Conservation (phyloP, 805 yeast genomes). For the Peterozyma xylosa region DNA sequence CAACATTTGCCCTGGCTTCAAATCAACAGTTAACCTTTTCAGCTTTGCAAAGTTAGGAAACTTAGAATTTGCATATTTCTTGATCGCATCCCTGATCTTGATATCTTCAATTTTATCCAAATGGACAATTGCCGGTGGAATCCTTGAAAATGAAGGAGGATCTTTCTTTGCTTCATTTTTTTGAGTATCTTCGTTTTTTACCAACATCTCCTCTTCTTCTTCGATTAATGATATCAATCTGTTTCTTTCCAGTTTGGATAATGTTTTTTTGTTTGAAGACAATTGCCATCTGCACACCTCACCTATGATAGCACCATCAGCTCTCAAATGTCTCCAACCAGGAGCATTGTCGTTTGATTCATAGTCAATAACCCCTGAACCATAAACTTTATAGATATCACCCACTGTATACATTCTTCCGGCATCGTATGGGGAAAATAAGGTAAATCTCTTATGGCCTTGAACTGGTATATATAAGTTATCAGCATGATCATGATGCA, state of each 20-base stretch:
- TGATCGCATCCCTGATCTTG: conserved; percentile 19
- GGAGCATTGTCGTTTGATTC: conserved; percentile 45
- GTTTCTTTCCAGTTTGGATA: conserved; percentile 18
- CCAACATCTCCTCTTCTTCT: conserved; percentile 18
- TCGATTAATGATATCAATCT: conserved; percentile 18
- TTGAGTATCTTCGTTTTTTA: conserved; percentile 3
- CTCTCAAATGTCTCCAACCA: conserved; percentile 52
- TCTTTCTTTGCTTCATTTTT: conserved; percentile 23
- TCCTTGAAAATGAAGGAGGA: conserved; percentile 62
- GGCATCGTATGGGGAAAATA: conserved; percentile 60
- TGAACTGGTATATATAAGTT: conserved; percentile 55
- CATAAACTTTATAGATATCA: conserved; percentile 37
- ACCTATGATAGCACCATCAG: conserved; percentile 52
- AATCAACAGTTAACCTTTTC: conserved; percentile 33
- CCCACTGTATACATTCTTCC: conserved; percentile 58
- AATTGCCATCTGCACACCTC: conserved; percentile 40
- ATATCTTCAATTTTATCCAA: conserved; percentile 39
- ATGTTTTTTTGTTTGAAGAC: conserved; percentile 6
- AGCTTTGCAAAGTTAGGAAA: conserved; percentile 42
- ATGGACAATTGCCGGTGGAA: conserved; percentile 61
- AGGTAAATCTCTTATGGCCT: conserved; percentile 61
- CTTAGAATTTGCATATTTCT: conserved; percentile 25
- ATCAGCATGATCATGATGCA: conserved; percentile 80
- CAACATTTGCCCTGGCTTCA: conserved; percentile 59
- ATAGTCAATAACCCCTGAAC: conserved; percentile 67